Conservation (phyloP, 371 early-diverging fungal genomes). For the Gilbertella persicaria region DNA sequence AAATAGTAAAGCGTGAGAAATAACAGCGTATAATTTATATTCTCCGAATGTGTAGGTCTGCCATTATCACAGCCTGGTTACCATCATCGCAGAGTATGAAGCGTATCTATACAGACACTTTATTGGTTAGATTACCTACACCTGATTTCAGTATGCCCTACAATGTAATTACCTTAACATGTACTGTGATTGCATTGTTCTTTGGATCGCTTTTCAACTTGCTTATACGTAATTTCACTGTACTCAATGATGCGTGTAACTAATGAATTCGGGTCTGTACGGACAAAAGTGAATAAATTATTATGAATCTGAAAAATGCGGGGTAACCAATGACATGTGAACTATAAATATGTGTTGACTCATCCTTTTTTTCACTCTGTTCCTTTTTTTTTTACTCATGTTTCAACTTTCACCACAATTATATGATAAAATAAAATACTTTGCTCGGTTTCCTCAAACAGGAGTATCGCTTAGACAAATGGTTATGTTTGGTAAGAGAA, state of each 20-base stretch:
- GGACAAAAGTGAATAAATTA: too few relatives aligned
- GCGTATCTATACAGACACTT: conserved; percentile 79
- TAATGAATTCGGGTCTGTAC: conserved; percentile 14
- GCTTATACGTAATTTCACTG: conserved; percentile 65
- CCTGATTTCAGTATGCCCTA: conserved; percentile 99
- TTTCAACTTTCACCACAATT: conserved; percentile 64
- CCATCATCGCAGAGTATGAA: conserved; percentile 18
- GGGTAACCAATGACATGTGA: conserved; percentile 21
- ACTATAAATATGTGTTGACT: conserved; percentile 1
- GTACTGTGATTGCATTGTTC: conserved; percentile 91
- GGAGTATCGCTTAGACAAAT: conserved; percentile 92
- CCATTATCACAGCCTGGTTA: conserved; percentile 38
- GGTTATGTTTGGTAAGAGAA: conserved; percentile 36
- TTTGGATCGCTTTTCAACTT: conserved; percentile 94
- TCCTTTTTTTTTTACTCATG: conserved; percentile 27
- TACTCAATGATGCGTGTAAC: conserved; percentile 30
- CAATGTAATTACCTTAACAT: conserved; percentile 96
- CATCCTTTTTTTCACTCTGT: neutral
- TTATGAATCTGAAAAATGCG: too few relatives aligned
- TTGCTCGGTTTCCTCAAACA: conserved; percentile 85
- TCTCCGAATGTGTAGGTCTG: conserved; percentile 35
- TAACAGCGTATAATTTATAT: conserved; percentile 4
- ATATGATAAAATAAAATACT: conserved; percentile 71
- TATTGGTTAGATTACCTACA: conserved; percentile 86
- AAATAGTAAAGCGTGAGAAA: conserved; percentile 16